phyloP scores from a whole-genome alignment of 2,329 filamentous ascomycete genomes.

The Pseudopithomyces chartarum region DNA sequence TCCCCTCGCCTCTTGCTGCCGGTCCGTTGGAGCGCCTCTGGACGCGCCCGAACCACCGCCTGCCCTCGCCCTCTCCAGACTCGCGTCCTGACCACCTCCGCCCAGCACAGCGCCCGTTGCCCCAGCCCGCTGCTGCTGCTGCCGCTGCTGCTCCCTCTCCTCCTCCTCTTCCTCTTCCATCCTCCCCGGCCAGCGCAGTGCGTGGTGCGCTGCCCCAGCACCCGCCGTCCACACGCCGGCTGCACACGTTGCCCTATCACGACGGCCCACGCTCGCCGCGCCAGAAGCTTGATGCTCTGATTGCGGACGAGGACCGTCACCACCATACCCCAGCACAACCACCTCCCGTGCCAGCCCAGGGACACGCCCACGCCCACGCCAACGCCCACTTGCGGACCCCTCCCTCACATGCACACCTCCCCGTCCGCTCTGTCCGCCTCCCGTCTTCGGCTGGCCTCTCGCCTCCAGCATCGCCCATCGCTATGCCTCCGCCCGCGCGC shows the following conservation, averaged over 20 bases:
- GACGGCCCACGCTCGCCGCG: constrained; percentile 44
- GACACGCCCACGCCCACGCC: constrained; percentile 23
- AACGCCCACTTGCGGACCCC: constrained; percentile 21
- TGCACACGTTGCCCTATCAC: constrained; percentile 23
- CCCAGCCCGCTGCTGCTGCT: constrained; percentile 18
- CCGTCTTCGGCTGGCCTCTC: constrained; percentile 35
- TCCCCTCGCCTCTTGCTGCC: constrained; percentile 35
- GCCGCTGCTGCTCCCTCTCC: background rate
- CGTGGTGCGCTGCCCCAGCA: constrained; percentile 16
- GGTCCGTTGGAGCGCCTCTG: constrained; percentile 38
- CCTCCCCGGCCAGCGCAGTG: background rate
- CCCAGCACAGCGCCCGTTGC: constrained; percentile 38
- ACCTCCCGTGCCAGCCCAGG: constrained; percentile 7
- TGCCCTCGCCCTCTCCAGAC: constrained; percentile 22
- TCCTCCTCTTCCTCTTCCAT: too few species aligned
- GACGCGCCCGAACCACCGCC: constrained; percentile 26
- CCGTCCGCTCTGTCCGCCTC: constrained; percentile 43
- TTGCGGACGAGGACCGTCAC: constrained; percentile 38
- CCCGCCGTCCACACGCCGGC: constrained; percentile 15
- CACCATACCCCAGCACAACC: constrained; percentile 17
- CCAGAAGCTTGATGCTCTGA: constrained; percentile 45
- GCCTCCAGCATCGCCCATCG: constrained; percentile 41
- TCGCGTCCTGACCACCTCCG: constrained; percentile 17
- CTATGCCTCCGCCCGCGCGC: constrained; percentile 44
- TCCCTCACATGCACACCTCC: constrained; percentile 39